A percentile compares a stretch with the other conserved stretches of the same genome.
Conservation (phyloP, 768 basidiomycete species). For the Stropharia rugosoannulata region DNA sequence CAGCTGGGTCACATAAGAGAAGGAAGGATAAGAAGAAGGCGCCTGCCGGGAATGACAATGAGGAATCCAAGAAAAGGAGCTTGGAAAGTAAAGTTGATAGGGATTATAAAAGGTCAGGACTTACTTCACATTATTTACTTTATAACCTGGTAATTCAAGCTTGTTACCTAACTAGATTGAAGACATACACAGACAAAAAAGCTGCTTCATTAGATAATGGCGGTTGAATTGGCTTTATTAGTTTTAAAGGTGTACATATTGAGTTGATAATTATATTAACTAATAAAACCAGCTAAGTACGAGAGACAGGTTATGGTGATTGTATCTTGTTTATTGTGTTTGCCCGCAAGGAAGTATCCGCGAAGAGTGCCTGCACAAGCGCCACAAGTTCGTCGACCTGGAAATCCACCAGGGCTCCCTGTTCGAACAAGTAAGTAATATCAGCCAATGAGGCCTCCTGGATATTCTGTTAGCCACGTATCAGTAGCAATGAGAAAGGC, state of each 20-base stretch:
- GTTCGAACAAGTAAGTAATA: constrained; percentile 88
- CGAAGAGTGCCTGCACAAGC: constrained; percentile 85
- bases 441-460: constrained; percentile 93
- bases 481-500: constrained; percentile 1
- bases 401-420: constrained; percentile 89
- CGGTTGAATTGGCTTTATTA: background rate
- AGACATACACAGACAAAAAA: constrained; percentile 44
- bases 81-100: constrained; percentile 37
- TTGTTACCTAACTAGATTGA: constrained; percentile 26
- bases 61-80: constrained; percentile 38
- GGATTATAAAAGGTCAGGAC: constrained; percentile 56
- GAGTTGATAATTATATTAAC: background rate
- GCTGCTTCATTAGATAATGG: constrained; percentile 13
- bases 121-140: background rate
- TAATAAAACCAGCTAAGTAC: constrained; percentile 9
- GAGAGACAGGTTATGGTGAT: constrained; percentile 49
- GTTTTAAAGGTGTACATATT: background rate
- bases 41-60: constrained; percentile 18
- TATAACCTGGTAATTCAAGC: background rate
- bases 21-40: constrained; percentile 74
- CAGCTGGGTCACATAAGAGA: constrained; percentile 63
- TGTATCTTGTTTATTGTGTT: constrained; percentile 77
- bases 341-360: constrained; percentile 80
- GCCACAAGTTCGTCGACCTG: constrained; percentile 77
- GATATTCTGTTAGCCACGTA: constrained; percentile 1